Conservation (phyloP, 768 basidiomycete species). For the Rossbeevera mucosa region DNA sequence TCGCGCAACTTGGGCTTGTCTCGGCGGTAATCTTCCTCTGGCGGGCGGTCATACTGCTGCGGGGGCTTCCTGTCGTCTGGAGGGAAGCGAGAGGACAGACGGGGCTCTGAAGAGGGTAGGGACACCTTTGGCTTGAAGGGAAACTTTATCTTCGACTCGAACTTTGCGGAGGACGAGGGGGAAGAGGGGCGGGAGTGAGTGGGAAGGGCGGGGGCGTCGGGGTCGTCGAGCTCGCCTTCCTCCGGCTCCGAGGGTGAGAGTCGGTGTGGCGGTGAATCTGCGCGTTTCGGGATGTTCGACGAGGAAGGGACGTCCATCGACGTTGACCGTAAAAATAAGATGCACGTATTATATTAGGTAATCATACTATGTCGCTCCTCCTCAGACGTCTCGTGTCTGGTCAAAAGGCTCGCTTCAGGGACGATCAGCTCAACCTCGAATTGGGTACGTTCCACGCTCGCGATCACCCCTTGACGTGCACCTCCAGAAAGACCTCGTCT, state of each 20-base stretch:
- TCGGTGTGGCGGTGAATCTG: conserved; percentile 58
- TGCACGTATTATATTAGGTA: conserved; percentile 1
- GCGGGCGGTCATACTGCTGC: conserved; percentile 37
- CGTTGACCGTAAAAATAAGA: neutral
- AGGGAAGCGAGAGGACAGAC: conserved; percentile 33
- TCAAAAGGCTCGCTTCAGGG: conserved; percentile 71
- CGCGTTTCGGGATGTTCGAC: conserved; percentile 43
- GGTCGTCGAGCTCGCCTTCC: conserved; percentile 78
- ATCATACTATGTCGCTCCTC: conserved; percentile 52
- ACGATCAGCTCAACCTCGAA: conserved; percentile 62
- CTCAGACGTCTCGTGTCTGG: conserved; percentile 78
- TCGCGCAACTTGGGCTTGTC: conserved; percentile 21
- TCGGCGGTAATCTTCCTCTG: conserved; percentile 44
- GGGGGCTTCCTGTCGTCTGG: conserved; percentile 22
- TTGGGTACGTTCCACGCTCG: conserved; percentile 44
- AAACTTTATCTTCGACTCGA: conserved; percentile 54
- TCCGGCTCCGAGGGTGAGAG: conserved; percentile 61
- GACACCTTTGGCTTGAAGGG: conserved; percentile 58
- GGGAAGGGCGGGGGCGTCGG: conserved; percentile 14
- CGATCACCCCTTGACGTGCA: conserved; percentile 8
- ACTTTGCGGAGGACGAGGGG: conserved; percentile 33
- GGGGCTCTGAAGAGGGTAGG: conserved; percentile 3
- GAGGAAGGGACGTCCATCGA: conserved; percentile 16
- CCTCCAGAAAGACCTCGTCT: conserved; percentile 47
- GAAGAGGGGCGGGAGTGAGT: conserved; percentile 28